These are phyloP conservation scores for Dendrothele bispora DNA, from an alignment of 768 basidiomycete genomes.

Conservation along the genomic window DNA sequence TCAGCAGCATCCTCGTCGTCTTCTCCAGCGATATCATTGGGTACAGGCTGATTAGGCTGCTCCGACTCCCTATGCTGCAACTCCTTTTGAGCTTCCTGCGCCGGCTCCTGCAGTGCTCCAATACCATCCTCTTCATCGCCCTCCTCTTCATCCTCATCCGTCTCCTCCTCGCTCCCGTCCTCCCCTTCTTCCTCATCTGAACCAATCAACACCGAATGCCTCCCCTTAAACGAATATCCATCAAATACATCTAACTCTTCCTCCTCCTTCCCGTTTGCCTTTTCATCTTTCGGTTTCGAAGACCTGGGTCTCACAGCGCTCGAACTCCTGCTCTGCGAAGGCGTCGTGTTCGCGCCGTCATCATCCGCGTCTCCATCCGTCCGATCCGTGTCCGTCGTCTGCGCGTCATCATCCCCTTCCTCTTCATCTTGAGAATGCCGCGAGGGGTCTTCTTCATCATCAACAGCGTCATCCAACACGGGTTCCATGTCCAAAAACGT, in stretches of 20 bases:
- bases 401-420: constrained; percentile 60
- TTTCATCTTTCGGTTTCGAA: constrained; percentile 9
- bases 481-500: constrained; percentile 96
- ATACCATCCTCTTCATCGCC: constrained; percentile 38
- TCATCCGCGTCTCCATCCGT: constrained; percentile 77
- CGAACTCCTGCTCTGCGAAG: constrained; percentile 77
- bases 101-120: constrained; percentile 11
- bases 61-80: constrained; percentile 1
- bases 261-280: constrained; percentile 44
- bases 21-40: neutral
- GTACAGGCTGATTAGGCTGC: too few species aligned
- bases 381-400: constrained; percentile 60
- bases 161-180: constrained; percentile 33
- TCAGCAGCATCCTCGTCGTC: constrained; percentile 31
- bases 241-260: constrained; percentile 81
- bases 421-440: too few species aligned
- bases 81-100: neutral
- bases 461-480: constrained; percentile 76
- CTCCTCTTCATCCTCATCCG: constrained; percentile 41
- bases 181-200: constrained; percentile 65
- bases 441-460: too few species aligned
- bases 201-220: constrained; percentile 76
- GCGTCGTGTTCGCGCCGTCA: constrained; percentile 76
- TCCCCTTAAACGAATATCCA: constrained; percentile 91
- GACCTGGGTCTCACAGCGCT: constrained; percentile 53